Percentiles rank a stretch among this genome's conserved stretches.
Conservation (phyloP, 306 rosid genomes). For the Rosa multiflora region DNA sequence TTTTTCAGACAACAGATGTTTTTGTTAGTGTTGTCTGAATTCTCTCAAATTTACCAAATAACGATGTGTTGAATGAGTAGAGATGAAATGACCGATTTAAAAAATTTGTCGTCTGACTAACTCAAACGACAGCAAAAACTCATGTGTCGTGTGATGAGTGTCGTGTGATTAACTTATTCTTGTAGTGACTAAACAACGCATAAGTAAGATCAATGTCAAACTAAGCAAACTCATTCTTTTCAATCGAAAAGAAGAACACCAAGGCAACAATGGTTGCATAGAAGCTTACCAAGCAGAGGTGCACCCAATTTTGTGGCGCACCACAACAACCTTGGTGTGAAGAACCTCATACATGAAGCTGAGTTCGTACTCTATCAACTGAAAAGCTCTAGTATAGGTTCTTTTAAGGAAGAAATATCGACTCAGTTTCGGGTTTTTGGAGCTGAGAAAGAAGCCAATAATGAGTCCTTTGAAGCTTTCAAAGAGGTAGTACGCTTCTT, state of each 20-base stretch:
- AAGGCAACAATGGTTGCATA: neutral
- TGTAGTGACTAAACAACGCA: conserved; percentile 3
- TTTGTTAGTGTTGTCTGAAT: no score
- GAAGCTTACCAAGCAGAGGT: neutral
- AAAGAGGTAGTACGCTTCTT: conserved; percentile 7
- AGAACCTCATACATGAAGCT: conserved; percentile 32
- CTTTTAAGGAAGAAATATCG: conserved; percentile 6
- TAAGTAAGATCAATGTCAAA: conserved; percentile 13
- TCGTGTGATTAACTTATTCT: no score
- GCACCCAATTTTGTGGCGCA: conserved; percentile 4
- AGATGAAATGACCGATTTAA: no score
- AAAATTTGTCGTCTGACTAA: no score
- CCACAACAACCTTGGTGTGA: conserved; percentile 29
- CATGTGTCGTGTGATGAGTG: no score
- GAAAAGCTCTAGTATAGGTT: neutral
- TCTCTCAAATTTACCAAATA: no score
- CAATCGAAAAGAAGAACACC: neutral
- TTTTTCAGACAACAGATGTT: no score
- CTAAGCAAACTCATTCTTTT: neutral
- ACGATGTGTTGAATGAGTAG: no score
- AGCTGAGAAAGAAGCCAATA: conserved; percentile 27
- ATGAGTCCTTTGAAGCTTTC: conserved; percentile 33
- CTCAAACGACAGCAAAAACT: no score
- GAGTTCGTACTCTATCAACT: conserved; percentile 25
- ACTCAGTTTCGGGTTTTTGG: conserved; percentile 5